Base-by-base conservation (phyloP, 1,139 yeast genomes). In the Protomyces lactucae-debilis region DNA sequence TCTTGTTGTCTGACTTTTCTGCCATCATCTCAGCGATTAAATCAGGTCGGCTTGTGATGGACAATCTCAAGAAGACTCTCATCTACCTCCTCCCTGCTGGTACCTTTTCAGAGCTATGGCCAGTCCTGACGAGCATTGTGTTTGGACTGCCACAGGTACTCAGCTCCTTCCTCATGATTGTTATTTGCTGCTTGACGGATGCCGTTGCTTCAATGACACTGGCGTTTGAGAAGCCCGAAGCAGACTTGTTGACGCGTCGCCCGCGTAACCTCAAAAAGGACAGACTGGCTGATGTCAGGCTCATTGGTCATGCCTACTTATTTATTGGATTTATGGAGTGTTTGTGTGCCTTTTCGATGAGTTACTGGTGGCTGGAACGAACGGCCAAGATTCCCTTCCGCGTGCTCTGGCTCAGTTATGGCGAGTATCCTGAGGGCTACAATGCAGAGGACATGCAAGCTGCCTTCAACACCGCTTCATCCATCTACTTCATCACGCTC, bases 21-120 rank as follows among this genome's bases (percentile, higher is more conserved):
- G 78, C 84, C 1, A 80, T 82, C 65, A 76, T 82, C 45, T 78
- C 77, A 51, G 85, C 84, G 2, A 71, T 82, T 65, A 75, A 75
- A 65, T 78, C 75, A 67, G 84, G 84, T 28, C 76, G 85, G 68
- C 74, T 81, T 60, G 84, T 82, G 14, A 82, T 81, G 71, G 83
- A 81, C 69, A 82, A 82, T 69, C 74, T 82, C 69, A 79, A 76
- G 68, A 82, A 82, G 71, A 80, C 82, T 0, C 76, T 82, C 64
- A 77, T 79, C 21, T 82, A 82, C 70, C 73, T 82, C 65, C 73
- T 82, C 63, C 85, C 85, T 18, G 85, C 85, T 54, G 85, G 85
- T 54, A 75, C 81, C 25, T 82, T 74, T 72, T 77, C 84, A 48
- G 85, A 82, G 70, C 74, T 82, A 54, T 82, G 84, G 84, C 80